These are phyloP conservation scores for Globisporangium barbulae DNA, from an alignment of 352 stramenopile species.

Conservation along the genomic window DNA sequence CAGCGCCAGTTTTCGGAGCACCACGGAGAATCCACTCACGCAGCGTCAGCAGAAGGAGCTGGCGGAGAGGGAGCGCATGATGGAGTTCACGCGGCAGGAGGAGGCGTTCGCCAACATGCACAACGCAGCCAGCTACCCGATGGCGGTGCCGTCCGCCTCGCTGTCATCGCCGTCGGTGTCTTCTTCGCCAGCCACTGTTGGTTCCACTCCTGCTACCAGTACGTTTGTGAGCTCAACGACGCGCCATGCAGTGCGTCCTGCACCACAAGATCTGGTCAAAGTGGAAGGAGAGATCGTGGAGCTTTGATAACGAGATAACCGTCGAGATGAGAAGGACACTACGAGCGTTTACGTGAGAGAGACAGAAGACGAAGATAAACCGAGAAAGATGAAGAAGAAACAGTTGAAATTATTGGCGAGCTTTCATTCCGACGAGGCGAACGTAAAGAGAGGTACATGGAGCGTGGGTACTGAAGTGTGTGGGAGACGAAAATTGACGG, in stretches of 20 bases:
- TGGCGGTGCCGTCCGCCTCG: conserved; percentile 4
- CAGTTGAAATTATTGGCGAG: conserved; percentile 13
- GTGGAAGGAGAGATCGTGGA: conserved; percentile 65
- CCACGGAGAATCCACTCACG: conserved; percentile 1
- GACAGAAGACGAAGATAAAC: background rate
- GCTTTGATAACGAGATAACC: conserved; percentile 22
- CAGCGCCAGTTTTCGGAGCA: conserved; percentile 27
- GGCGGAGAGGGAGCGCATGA: conserved; percentile 2
- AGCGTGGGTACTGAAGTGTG: background rate
- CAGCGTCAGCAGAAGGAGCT: conserved; percentile 7
- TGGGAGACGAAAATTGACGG: background rate
- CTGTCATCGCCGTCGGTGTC: background rate
- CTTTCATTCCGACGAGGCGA: background rate
- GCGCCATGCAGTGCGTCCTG: conserved; percentile 20
- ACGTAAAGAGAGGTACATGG: background rate
- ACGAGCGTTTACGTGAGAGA: conserved; percentile 1
- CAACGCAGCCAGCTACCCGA: conserved; percentile 10
- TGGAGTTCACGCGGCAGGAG: conserved; percentile 18
- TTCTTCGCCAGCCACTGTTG: background rate
- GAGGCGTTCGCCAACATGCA: conserved; percentile 19
- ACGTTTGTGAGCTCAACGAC: background rate
- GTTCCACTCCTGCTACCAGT: background rate
- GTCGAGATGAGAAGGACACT: background rate
- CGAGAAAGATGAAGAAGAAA: background rate
- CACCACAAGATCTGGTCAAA: conserved; percentile 44